phyloP scores from a whole-genome alignment of 2,329 filamentous ascomycete species.

The Pyrenophora graminea region DNA sequence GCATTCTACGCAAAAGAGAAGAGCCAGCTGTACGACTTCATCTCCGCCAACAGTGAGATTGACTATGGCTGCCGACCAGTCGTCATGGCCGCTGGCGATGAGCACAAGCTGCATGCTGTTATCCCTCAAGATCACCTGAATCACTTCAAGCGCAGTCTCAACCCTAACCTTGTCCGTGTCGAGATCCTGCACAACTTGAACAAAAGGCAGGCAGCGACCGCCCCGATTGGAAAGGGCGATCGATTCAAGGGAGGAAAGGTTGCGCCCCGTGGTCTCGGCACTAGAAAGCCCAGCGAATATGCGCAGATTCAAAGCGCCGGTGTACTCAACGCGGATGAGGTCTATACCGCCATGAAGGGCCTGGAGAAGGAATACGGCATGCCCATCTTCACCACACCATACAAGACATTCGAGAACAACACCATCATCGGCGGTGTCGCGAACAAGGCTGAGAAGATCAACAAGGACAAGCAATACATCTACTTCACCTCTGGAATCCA shows the following conservation, averaged over 20 bases:
- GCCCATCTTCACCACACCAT: slow-evolving; percentile 50
- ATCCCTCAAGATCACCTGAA: slow-evolving; percentile 31
- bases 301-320: slow-evolving; percentile 39
- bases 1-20: slow-evolving; percentile 40
- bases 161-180: slow-evolving; percentile 29
- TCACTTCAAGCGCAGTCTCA: slow-evolving; percentile 28
- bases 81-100: slow-evolving; percentile 30
- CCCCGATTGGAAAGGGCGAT: slow-evolving; percentile 46
- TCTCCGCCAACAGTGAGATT: slow-evolving; percentile 35
- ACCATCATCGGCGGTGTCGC: slow-evolving; percentile 47
- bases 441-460: slow-evolving; percentile 51
- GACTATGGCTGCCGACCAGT: slow-evolving; percentile 44
- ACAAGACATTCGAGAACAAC: slow-evolving; percentile 51
- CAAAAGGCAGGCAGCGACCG: slow-evolving; percentile 34
- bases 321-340: slow-evolving; percentile 53
- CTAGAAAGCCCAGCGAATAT: slow-evolving; percentile 39
- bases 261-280: slow-evolving; percentile 50
- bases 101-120: slow-evolving; percentile 40
- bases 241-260: slow-evolving; percentile 51
- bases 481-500: slow-evolving; percentile 61
- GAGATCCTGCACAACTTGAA: slow-evolving; percentile 31
- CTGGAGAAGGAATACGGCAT: slow-evolving; percentile 51
- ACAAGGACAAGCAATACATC: slow-evolving; percentile 52
- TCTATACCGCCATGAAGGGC: slow-evolving; percentile 51
- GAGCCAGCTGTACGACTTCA: slow-evolving; percentile 32